Conservation (phyloP, 1,139 yeast genomes). For the Blastobotrys malaysiensis region DNA sequence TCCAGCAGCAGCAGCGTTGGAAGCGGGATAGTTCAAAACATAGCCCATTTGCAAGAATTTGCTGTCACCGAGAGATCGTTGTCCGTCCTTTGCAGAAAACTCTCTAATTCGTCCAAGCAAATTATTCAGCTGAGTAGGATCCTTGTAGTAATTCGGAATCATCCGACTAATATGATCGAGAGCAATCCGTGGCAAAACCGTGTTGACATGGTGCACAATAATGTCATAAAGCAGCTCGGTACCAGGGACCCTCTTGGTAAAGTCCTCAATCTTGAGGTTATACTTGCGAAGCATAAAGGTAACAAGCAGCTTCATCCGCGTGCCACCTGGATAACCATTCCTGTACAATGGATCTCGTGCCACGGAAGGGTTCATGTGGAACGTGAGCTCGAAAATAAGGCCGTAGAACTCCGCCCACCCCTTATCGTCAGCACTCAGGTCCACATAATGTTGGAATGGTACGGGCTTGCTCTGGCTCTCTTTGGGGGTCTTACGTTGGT, state of each 20-base stretch:
- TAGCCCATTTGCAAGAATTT: background rate
- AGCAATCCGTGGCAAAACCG: background rate
- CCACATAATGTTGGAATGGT: background rate
- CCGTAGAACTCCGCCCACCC: background rate
- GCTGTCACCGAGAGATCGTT: background rate
- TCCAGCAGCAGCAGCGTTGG: background rate
- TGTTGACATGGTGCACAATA: background rate
- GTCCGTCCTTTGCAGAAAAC: background rate
- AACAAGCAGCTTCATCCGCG: background rate
- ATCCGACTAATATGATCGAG: background rate
- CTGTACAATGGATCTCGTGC: background rate
- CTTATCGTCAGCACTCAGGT: background rate
- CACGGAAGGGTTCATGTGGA: background rate
- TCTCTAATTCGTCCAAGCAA: background rate
- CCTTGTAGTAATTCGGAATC: background rate
- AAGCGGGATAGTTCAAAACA: background rate
- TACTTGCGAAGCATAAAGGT: background rate
- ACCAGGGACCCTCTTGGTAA: background rate
- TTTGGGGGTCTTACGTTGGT: background rate
- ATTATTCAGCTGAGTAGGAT: background rate
- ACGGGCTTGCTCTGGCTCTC: background rate
- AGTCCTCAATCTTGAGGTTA: background rate
- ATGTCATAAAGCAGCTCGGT: background rate
- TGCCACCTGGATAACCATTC: background rate
- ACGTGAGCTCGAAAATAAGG: background rate